phyloP scores from a whole-genome alignment of 805 yeast species.

The Candida adriatica region DNA sequence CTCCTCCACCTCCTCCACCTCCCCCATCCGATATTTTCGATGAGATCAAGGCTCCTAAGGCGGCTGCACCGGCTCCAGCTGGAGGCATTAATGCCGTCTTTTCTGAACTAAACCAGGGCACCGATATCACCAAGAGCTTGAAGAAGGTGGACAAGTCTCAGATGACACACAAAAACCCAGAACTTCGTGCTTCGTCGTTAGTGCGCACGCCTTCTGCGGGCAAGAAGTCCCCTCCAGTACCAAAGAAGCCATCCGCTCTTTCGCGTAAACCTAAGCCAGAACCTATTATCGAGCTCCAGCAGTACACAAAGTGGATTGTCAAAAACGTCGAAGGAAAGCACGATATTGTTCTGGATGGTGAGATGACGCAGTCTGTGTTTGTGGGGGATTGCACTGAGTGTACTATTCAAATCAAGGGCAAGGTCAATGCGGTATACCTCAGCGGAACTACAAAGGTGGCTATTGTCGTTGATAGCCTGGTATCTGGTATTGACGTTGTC shows the following conservation, averaged over 20 bases:
- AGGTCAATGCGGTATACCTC: constrained; percentile 81
- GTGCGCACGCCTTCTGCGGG: constrained; percentile 29
- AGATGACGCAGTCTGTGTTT: constrained; percentile 81
- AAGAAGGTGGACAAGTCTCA: constrained; percentile 90
- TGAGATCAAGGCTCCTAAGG: constrained; percentile 26
- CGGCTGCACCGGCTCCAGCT: constrained; percentile 17
- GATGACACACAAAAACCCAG: constrained; percentile 92
- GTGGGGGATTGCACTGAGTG: constrained; percentile 73
- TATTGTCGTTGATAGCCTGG: constrained; percentile 74
- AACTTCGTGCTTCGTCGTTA: constrained; percentile 53
- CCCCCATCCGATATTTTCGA: constrained; percentile 71
- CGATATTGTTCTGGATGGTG: constrained; percentile 67
- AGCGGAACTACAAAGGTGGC: constrained; percentile 69
- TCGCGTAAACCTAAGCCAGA: constrained; percentile 45
- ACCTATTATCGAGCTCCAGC: constrained; percentile 67
- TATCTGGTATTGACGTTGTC: constrained; percentile 84
- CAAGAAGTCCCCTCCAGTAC: constrained; percentile 55
- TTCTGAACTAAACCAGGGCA: constrained; percentile 85
- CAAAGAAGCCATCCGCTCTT: constrained; percentile 72
- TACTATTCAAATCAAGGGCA: constrained; percentile 81
- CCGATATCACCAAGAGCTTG: constrained; percentile 72
- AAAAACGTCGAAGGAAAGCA: constrained; percentile 65
- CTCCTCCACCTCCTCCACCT: constrained; percentile 97
- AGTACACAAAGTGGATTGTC: constrained; percentile 76
- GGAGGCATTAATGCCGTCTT: constrained; percentile 84